phyloP scores from a whole-genome alignment of 2,329 filamentous ascomycete genomes.

The Sporothrix luriei region DNA sequence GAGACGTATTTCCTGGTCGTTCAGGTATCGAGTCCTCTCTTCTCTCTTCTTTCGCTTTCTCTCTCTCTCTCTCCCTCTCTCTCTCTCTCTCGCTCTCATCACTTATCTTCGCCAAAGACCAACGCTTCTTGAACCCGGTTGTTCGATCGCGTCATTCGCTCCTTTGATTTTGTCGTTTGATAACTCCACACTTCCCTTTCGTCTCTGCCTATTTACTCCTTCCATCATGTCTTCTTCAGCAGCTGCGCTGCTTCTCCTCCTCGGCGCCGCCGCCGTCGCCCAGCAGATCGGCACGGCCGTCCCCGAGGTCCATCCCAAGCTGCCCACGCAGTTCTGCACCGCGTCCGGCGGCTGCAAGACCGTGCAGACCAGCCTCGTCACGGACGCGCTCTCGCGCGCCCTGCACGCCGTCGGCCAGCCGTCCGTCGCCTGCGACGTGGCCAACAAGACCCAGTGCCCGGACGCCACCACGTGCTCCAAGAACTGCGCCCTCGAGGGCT shows the following conservation, averaged over 20 bases:
- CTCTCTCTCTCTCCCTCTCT: neutral
- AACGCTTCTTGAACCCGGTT: constrained; percentile 23
- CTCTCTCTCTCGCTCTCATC: neutral
- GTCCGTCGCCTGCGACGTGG: constrained; percentile 34
- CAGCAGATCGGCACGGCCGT: constrained; percentile 33
- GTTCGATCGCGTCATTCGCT: constrained; percentile 30
- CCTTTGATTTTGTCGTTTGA: neutral
- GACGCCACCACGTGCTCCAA: constrained; percentile 11
- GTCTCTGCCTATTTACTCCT: neutral
- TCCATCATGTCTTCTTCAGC: constrained; percentile 22
- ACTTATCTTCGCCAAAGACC: constrained; percentile 8
- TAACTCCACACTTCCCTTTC: too few species aligned
- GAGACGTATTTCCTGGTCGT: constrained; percentile 7
- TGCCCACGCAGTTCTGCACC: constrained; percentile 24
- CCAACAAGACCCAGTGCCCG: constrained; percentile 24
- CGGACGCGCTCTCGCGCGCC: constrained; percentile 28
- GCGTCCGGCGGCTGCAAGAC: constrained; percentile 26
- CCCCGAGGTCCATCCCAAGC: constrained; percentile 24
- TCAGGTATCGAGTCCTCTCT: neutral
- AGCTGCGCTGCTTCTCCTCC: constrained; percentile 33
- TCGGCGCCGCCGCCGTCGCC: constrained; percentile 22
- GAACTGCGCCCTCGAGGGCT: constrained; percentile 21
- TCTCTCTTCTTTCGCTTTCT: neutral
- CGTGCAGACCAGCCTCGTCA: neutral
- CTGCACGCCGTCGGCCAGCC: constrained; percentile 6